Evolutionary conservation across 768 basidiomycete species (phyloP).

Genomic region (Trametes villosa): DNA sequence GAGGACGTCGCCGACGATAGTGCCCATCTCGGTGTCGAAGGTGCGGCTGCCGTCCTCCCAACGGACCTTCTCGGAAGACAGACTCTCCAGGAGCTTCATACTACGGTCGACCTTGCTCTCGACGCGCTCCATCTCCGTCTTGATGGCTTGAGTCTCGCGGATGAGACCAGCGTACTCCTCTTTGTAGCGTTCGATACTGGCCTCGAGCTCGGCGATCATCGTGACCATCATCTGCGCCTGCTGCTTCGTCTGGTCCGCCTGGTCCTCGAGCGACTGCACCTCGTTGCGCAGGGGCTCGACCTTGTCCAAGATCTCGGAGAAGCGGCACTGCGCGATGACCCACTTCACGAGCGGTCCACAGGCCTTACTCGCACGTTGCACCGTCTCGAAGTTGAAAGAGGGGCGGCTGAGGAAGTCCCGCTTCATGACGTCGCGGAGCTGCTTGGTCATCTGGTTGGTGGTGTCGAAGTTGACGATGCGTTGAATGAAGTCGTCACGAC

Average conservation of each 20-base stretch:
- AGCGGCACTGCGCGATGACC: slow-evolving; percentile 95
- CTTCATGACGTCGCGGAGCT: slow-evolving; percentile 89
- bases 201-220: slow-evolving; percentile 91
- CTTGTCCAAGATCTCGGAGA: slow-evolving; percentile 96
- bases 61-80: slow-evolving; percentile 91
- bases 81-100: slow-evolving; percentile 90
- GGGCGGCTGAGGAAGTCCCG: slow-evolving; percentile 90
- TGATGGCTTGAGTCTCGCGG: slow-evolving; percentile 96
- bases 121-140: slow-evolving; percentile 96
- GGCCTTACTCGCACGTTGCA: slow-evolving; percentile 93
- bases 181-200: slow-evolving; percentile 92
- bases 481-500: slow-evolving; percentile 95
- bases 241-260: slow-evolving; percentile 94
- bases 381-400: slow-evolving; percentile 92
- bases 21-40: slow-evolving; percentile 98
- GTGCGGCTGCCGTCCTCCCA: slow-evolving; percentile 96
- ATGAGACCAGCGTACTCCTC: slow-evolving; percentile 97
- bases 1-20: slow-evolving; percentile 95
- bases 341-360: slow-evolving; percentile 98
- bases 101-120: slow-evolving; percentile 97
- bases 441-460: slow-evolving; percentile 84
- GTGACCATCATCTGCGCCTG: slow-evolving; percentile 88
- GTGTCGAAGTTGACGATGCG: slow-evolving; percentile 97
- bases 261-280: slow-evolving; percentile 88
- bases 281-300: slow-evolving; percentile 96